These are phyloP conservation scores for Quercus phellos DNA, from an alignment of 331 rosid genomes.

Conservation along the genomic window DNA sequence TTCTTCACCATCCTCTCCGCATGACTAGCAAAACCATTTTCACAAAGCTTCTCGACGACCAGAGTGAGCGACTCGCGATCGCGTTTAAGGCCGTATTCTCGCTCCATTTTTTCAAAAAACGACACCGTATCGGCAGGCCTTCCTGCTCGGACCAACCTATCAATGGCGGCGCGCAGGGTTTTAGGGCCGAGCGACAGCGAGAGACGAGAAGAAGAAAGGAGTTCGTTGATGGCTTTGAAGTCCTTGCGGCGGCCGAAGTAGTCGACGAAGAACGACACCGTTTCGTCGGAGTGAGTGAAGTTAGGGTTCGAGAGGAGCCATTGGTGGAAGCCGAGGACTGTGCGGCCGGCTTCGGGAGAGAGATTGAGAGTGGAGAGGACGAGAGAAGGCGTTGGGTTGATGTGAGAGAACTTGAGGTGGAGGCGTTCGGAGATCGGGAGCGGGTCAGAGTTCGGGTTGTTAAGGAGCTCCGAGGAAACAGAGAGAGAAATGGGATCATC, in stretches of 20 bases:
- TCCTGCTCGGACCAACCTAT: conserved; percentile 72
- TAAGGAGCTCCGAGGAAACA: conserved; percentile 53
- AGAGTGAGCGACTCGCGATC: conserved; percentile 43
- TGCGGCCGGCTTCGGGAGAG: conserved; percentile 65
- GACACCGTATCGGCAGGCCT: conserved; percentile 52
- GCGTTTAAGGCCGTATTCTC: conserved; percentile 59
- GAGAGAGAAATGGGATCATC: conserved; percentile 46
- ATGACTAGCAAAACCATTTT: conserved; percentile 52
- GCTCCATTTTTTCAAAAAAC: conserved; percentile 75
- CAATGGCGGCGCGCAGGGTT: conserved; percentile 48
- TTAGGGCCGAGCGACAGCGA: conserved; percentile 35
- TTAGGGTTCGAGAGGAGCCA: conserved; percentile 56
- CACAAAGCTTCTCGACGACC: conserved; percentile 71
- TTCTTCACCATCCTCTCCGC: conserved; percentile 83
- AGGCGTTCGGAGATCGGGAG: conserved; percentile 49
- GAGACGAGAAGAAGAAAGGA: conserved; percentile 26
- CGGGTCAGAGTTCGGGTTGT: conserved; percentile 41
- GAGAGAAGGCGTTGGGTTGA: conserved; percentile 44
- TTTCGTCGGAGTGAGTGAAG: conserved; percentile 60
- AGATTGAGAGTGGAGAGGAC: conserved; percentile 50
- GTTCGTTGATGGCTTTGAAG: conserved; percentile 66
- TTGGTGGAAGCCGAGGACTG: conserved; percentile 50
- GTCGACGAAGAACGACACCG: conserved; percentile 56
- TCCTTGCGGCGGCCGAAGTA: conserved; percentile 83
- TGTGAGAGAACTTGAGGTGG: conserved; percentile 57